Base-by-base conservation (phyloP, 2,329 filamentous ascomycete species). In the Diaporthe sp. region DNA sequence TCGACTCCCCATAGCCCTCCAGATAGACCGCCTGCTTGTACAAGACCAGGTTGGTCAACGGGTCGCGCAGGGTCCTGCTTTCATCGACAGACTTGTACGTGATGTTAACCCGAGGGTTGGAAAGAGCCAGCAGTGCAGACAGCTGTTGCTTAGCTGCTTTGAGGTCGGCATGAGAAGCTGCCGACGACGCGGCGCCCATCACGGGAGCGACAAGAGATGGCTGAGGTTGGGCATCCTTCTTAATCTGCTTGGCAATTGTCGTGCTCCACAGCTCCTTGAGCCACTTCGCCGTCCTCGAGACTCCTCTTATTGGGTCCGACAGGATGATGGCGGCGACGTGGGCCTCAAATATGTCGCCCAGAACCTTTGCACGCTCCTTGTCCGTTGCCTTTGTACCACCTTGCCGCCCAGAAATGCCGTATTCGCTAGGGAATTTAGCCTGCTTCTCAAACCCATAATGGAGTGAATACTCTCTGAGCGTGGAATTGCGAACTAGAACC, bases 271-370 rank as follows among this genome's bases (percentile, higher is more conserved):
- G 86, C 10, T 88, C 85, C 70, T 91, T 92, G 61, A 98, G 85
- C 95, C 95, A 98, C 19, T 88, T 82, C 71, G 93, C 88, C 2
- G 90, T 92, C 2, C 87, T 88, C 10, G 83, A 77, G 62, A 93
- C 89, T 1, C 96, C 95, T 62, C 90, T 82, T 4, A 85, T 83
- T 0, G 91, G 88, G 79, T 95, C 90, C 1, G 93, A 92, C 2
- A 95, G 85, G 46, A 98, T 89, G 8, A 96, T 85, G 4, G 94
- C 96, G 12, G 94, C 96, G 22, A 98, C 91, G 79, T 97, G 98
- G 0, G 96, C 94, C 83, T 98, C 96, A 80, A 98, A 97, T 25
- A 98, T 89, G 81, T 98, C 96, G 12, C 93, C 96, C 74, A 94
- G 88, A 13, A 95, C 91, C 83, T 98, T 98, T 19, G 86, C 89